phyloP scores from a whole-genome alignment of 2,329 filamentous ascomycete genomes.

The Aspergillus ochraceoroseus region DNA sequence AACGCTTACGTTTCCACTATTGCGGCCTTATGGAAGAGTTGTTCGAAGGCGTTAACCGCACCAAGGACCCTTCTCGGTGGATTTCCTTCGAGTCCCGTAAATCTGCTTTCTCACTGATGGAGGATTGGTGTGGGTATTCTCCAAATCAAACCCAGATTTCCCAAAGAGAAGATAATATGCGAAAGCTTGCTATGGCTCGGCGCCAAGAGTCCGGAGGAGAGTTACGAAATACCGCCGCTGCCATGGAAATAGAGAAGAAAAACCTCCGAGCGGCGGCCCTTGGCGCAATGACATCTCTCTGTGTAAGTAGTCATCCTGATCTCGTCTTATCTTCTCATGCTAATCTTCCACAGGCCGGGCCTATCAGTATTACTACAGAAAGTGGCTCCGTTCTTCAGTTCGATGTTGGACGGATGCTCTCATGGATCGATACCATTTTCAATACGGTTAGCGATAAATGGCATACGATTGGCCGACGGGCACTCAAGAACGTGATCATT shows the following conservation, averaged over 20 bases:
- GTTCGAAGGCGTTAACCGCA: constrained; percentile 84
- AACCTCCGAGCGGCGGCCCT: constrained; percentile 85
- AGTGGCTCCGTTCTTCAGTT: constrained; percentile 85
- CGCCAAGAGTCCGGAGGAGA: constrained; percentile 67
- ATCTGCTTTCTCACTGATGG: constrained; percentile 93
- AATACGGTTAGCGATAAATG: constrained; percentile 85
- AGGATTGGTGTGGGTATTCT: constrained; percentile 98
- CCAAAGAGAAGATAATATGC: constrained; percentile 78
- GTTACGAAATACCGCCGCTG: constrained; percentile 72
- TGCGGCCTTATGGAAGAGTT: constrained; percentile 90
- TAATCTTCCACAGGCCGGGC: constrained; percentile 48
- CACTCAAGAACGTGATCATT: constrained; percentile 80
- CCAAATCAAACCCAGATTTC: constrained; percentile 80
- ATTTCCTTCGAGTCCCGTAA: constrained; percentile 96
- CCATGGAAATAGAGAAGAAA: constrained; percentile 94
- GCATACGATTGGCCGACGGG: constrained; percentile 81
- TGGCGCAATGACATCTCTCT: constrained; percentile 91
- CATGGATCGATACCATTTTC: constrained; percentile 95
- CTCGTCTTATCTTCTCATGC: constrained; percentile 7
- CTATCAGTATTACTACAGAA: constrained; percentile 81
- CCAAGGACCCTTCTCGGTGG: constrained; percentile 81
- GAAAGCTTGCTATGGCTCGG: constrained; percentile 75
- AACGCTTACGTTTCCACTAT: constrained; percentile 85
- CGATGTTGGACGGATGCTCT: constrained; percentile 84
- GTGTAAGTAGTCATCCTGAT: constrained; percentile 57